Base-by-base conservation (phyloP, 352 stramenopile species). In the Plasmopara viticola region DNA sequence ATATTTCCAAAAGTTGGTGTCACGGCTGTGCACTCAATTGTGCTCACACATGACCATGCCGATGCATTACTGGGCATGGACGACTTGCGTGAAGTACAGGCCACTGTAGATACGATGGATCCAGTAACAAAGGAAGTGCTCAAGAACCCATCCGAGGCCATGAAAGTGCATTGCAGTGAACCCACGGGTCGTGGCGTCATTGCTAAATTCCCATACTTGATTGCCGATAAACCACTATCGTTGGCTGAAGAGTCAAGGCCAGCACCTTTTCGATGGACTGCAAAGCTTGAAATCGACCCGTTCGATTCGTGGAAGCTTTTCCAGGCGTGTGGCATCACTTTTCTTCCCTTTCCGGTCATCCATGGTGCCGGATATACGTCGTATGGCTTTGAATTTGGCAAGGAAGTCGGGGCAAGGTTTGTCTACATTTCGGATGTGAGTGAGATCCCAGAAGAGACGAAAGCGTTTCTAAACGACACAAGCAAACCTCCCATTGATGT, bases 401-500 rank as follows among this genome's bases (percentile, higher is more conserved):
- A 38, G 0, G 82, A 94, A 35, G 59, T 79, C 47, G 79, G 78
- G 13, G 62, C 67, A 9, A 69, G 85, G 2, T 75, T 95, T 40
- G 75, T 93, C 29, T 95, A 95, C 72, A 90, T 95, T 47, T 94
- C 84, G 6, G 86, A 95, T 66, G 77, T 92, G 62, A 94, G 82
- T 33, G 73, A 85, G 29, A 61, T 95, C 17, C 75, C 79, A 12
- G 60, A 74, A 6, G 75, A 90, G 15, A 72, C 80, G 9, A 64
- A 65, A 29, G 54, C 34, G 40, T 76, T 79, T 56, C 60, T 95
- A 10, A 83, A 77, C 28, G 78, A 88, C 52, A 12, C 44, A 8
- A 57, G 40, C 25, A 76, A 74, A 51, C 67, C 72, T 6, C 52
- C 35, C 9, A 89, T 95, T 51, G 86, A 94, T 52, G 61, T 90